Percentiles rank a stretch among this genome's conserved stretches.
phyloP scores from a whole-genome alignment of 352 stramenopile species.

The Globisporangium nodosum region DNA sequence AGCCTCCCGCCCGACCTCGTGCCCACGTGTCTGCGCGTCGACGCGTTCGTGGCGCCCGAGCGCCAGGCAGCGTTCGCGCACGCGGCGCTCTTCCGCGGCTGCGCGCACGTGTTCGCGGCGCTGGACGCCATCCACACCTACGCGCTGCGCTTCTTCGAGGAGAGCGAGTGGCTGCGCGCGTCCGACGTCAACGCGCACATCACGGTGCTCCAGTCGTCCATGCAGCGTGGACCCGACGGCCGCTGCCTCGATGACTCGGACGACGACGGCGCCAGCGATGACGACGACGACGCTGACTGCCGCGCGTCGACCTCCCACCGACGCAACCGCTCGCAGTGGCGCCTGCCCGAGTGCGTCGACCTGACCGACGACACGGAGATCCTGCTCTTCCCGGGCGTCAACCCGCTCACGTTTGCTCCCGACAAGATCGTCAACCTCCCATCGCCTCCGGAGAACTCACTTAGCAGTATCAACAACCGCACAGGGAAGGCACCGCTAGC shows the following conservation, averaged over 20 bases:
- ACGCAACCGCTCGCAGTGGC: constrained; percentile 26
- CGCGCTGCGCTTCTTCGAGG: constrained; percentile 37
- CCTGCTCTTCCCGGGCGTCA: constrained; percentile 45
- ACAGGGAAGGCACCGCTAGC: background rate
- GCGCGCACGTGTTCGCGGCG: constrained; percentile 51
- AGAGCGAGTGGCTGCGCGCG: constrained; percentile 28
- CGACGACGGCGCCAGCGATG: constrained; percentile 28
- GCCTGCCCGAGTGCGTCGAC: constrained; percentile 38
- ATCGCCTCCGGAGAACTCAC: background rate
- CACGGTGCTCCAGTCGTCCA: constrained; percentile 33
- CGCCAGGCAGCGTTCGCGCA: constrained; percentile 47
- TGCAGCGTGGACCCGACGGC: constrained; percentile 24
- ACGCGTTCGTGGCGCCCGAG: constrained; percentile 42
- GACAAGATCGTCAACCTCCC: constrained; percentile 61
- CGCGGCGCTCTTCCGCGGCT: constrained; percentile 40
- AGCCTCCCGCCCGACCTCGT: constrained; percentile 20
- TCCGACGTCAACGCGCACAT: constrained; percentile 27
- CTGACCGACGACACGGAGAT: constrained; percentile 38
- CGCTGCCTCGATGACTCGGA: constrained; percentile 29
- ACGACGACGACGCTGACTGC: constrained; percentile 4
- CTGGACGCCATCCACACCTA: constrained; percentile 63
- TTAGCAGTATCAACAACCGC: background rate
- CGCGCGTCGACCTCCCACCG: constrained; percentile 18
- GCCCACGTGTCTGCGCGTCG: constrained; percentile 33
- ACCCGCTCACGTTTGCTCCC: constrained; percentile 38